Evolutionary conservation across 768 basidiomycete genomes (phyloP), one percentile per base, ranked within the genome.

Genomic region (Sutorius australiensis): DNA sequence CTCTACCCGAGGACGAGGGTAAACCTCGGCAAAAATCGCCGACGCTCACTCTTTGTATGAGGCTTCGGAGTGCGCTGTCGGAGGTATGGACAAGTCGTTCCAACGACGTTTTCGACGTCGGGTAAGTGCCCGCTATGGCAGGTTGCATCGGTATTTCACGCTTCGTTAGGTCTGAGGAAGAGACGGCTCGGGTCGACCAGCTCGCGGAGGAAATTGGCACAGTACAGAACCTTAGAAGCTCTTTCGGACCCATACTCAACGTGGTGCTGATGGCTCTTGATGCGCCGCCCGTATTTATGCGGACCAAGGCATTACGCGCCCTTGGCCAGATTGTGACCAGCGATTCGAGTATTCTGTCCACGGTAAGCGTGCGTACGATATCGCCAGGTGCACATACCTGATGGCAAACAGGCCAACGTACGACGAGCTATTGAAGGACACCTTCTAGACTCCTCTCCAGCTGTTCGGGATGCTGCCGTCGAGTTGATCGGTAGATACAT

Each of bases 401-500:
- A 68, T 33, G 12, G 17, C 27, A 37, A 28, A 31, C 56, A 94
- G 89, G 63, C 79, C 3, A 88, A 84, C 57, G 92, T 98, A 34
- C 85, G 92, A 32, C 78, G 81, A 43, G 84, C 90, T 2, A 92
- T 99, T 58, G 93, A 98, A 69, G 84, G 83, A 33, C 92, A 97
- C 64, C 79, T 99, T 13, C 75, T 89, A 2, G 97, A 99, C 61
- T 87, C 80, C 57, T 98, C 97, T 1, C 87, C 97, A 1, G 89
- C 90, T 16, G 97, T 99, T 7, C 89, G 97, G 11, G 97, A 99
- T 66, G 93, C 94, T 5, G 94, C 95, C 6, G 91, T 99, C 13
- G 97, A 98, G 64, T 74, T 99, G 52, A 91, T 98, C 52, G 97
- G 97, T n/a, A 95, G 93, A 72, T 95, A 98, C 63, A 86, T 98